Percentiles rank a stretch among this genome's conserved stretches.
Conservation (phyloP, 2,329 filamentous ascomycete species). For the Apiospora malaysiana region DNA sequence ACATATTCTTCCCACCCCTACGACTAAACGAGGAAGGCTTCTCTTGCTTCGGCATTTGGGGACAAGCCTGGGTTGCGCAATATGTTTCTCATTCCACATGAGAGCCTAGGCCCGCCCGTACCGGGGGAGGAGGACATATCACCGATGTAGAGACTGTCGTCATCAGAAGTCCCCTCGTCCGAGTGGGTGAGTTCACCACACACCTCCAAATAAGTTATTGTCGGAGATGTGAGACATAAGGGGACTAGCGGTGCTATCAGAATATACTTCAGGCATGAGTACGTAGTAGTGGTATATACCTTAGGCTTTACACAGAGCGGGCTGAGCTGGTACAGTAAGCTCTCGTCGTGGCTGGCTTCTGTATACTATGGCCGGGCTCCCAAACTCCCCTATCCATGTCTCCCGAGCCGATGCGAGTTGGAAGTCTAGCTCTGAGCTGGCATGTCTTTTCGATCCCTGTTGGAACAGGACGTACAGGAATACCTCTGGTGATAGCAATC, state of each 20-base stretch:
- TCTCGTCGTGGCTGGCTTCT: not conserved
- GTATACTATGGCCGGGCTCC: not conserved
- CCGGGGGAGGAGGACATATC: not conserved
- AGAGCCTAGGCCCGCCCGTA: not conserved
- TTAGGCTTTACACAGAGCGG: not conserved
- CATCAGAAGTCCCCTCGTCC: not conserved
- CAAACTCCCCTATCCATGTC: not conserved
- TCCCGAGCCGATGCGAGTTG: not conserved
- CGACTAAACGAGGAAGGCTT: not conserved
- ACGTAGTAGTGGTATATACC: no score
- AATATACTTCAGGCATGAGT: not conserved
- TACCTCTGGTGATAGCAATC: not conserved
- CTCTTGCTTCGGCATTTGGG: not conserved
- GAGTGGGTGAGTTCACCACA: no score
- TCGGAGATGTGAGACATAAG: not conserved
- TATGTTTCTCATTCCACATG: not conserved
- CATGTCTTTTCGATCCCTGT: constrained; percentile 10
- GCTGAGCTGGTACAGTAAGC: not conserved
- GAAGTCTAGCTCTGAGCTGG: constrained; percentile 17
- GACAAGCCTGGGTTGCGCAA: not conserved
- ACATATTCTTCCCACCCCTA: not conserved
- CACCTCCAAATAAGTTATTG: not conserved
- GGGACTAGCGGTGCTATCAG: not conserved
- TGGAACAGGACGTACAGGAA: not conserved
- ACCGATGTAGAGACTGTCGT: not conserved